phyloP scores from a whole-genome alignment of 495 filamentous ascomycete species.

The Daldinia grandis region DNA sequence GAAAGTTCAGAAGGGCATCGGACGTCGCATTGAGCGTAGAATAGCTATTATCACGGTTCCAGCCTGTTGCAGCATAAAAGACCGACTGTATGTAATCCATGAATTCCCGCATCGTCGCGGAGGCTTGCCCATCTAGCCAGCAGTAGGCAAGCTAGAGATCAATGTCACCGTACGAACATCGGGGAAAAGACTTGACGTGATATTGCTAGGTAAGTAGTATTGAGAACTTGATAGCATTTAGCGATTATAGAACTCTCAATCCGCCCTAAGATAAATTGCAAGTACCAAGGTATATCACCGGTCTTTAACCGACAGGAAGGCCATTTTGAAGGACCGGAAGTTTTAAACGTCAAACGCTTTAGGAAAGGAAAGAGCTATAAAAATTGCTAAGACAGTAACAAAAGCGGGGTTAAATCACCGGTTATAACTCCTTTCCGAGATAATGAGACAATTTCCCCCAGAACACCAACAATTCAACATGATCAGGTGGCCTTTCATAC shows the following conservation, averaged over 20 bases:
- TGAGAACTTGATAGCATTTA: background rate
- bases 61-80: conserved; percentile 85
- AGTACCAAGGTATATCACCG: background rate
- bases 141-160: conserved; percentile 30
- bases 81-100: conserved; percentile 97
- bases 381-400: background rate
- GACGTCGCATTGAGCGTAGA: conserved; percentile 86
- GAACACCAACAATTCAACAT: background rate
- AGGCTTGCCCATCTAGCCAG: conserved; percentile 31
- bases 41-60: conserved; percentile 95
- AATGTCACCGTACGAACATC: conserved; percentile 32
- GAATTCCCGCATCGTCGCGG: conserved; percentile 82
- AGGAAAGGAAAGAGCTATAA: background rate
- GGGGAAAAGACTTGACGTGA: conserved; percentile 6
- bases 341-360: background rate
- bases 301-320: background rate
- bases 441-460: background rate
- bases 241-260: background rate
- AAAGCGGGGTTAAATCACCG: background rate
- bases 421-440: background rate
- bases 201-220: background rate
- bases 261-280: background rate
- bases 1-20: conserved; percentile 83
- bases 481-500: background rate
- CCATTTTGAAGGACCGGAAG: no score